Percentiles rank a stretch among this genome's conserved stretches.
Conservation (phyloP, 2,329 filamentous ascomycete genomes). For the Pseudofabraea citricarpa region DNA sequence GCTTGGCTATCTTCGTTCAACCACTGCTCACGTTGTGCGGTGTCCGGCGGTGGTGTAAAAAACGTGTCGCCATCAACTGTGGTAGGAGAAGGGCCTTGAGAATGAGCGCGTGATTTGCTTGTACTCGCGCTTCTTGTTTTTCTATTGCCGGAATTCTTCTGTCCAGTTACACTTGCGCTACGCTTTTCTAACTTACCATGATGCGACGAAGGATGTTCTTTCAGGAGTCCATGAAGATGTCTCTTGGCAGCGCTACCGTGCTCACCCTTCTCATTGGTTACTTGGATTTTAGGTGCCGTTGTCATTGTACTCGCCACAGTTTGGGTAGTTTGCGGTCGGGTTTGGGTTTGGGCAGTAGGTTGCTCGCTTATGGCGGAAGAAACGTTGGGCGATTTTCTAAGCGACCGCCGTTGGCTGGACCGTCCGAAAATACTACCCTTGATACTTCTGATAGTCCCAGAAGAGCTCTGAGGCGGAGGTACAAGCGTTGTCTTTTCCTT, state of each 20-base stretch:
- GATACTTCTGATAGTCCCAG: constrained; percentile 65
- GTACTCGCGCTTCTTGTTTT: constrained; percentile 45
- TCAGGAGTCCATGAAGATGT: constrained; percentile 9
- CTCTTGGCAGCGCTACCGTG: constrained; percentile 37
- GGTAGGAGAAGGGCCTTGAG: constrained; percentile 32
- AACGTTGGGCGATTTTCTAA: constrained; percentile 38
- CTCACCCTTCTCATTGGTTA: constrained; percentile 65
- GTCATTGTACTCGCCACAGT: constrained; percentile 17
- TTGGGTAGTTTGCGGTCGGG: constrained; percentile 25
- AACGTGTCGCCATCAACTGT: constrained; percentile 46
- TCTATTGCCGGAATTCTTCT: constrained; percentile 38
- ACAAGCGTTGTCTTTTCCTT: constrained; percentile 32
- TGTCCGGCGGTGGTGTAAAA: constrained; percentile 43
- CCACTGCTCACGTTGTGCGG: constrained; percentile 27
- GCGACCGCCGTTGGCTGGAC: constrained; percentile 32
- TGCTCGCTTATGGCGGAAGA: constrained; percentile 24
- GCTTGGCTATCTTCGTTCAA: constrained; percentile 23
- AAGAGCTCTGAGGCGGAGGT: constrained; percentile 62
- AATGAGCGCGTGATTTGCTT: constrained; percentile 32
- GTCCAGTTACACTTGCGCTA: constrained; percentile 31
- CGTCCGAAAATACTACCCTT: constrained; percentile 76
- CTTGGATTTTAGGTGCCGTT: constrained; percentile 66
- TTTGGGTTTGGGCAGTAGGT: constrained; percentile 22
- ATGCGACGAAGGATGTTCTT: constrained; percentile 26
- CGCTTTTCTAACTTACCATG: constrained; percentile 32